Evolutionary conservation across 306 rosid species (phyloP).

Genomic region (Rosa rugosa): DNA sequence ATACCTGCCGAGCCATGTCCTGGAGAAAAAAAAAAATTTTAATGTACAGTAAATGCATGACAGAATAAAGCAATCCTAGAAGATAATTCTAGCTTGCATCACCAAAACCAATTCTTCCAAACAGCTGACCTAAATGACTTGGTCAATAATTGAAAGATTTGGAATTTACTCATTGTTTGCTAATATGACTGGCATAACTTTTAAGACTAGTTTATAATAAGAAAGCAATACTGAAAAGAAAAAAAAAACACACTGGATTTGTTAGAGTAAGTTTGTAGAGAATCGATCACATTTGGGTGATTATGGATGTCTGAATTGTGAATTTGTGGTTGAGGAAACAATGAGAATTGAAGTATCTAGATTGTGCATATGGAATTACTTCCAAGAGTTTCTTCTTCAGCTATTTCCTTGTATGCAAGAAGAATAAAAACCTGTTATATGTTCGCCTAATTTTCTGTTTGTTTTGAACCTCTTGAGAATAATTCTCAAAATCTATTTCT

Average conservation of each 20-base stretch:
- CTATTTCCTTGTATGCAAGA: no score
- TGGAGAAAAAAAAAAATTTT: neutral
- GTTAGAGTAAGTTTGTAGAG: neutral
- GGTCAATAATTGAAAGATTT: neutral
- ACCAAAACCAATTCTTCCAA: neutral
- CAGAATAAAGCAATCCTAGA: neutral
- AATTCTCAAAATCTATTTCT: no score
- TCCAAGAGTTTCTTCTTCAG: neutral
- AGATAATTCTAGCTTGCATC: neutral
- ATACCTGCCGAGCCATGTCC: neutral
- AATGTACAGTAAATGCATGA: neutral
- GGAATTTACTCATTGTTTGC: neutral
- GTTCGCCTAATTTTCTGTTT: no score
- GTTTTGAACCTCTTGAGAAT: no score
- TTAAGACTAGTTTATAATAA: neutral
- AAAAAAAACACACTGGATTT: no score
- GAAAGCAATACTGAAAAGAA: neutral
- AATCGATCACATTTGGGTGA: neutral
- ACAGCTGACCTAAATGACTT: neutral
- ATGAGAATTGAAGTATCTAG: neutral
- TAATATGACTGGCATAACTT: neutral
- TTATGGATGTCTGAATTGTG: neutral
- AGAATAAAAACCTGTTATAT: no score
- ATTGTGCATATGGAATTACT: neutral
- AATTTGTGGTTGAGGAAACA: neutral